Evolutionary conservation across 2,329 filamentous ascomycete genomes (phyloP).

Genomic region (Scytalidium lignicola): DNA sequence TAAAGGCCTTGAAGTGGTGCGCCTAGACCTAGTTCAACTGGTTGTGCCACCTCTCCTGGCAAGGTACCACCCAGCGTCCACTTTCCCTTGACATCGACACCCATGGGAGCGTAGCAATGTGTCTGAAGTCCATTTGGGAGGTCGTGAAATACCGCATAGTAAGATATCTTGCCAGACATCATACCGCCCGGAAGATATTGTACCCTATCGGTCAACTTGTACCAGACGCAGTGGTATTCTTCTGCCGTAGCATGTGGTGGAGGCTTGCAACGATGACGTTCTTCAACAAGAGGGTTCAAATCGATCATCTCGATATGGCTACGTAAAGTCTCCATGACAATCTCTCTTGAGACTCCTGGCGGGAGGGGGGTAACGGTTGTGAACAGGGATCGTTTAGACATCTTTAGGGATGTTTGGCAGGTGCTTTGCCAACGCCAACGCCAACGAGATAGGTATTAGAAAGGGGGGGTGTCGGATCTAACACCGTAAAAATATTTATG

Average conservation of each 20-base stretch:
- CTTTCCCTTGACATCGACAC: slow-evolving; percentile 71
- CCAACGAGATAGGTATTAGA: too few species aligned
- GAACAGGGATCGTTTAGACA: slow-evolving; percentile 68
- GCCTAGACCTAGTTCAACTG: slow-evolving; percentile 60
- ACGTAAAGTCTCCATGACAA: slow-evolving; percentile 71
- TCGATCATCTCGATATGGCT: slow-evolving; percentile 81
- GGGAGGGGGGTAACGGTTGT: slow-evolving; percentile 78
- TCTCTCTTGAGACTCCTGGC: slow-evolving; percentile 57
- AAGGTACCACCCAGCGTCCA: slow-evolving; percentile 72
- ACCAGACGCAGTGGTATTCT: slow-evolving; percentile 72
- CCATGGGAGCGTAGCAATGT: slow-evolving; percentile 77
- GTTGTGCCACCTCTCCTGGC: slow-evolving; percentile 62
- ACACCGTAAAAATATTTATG: not conserved
- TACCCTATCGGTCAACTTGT: slow-evolving; percentile 72
- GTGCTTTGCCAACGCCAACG: not conserved
- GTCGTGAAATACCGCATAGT: slow-evolving; percentile 77
- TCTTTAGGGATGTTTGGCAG: slow-evolving; percentile 28
- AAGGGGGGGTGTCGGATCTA: too few species aligned
- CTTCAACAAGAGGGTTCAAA: slow-evolving; percentile 76
- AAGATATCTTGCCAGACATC: slow-evolving; percentile 63
- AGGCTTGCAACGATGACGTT: slow-evolving; percentile 62
- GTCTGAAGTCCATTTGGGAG: slow-evolving; percentile 70
- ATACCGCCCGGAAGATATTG: slow-evolving; percentile 64
- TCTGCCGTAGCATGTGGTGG: slow-evolving; percentile 63
- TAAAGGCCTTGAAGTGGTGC: slow-evolving; percentile 68